Evolutionary conservation across 75 land plant genomes (phyloP).

Genomic region (Cryptomeria japonica): DNA sequence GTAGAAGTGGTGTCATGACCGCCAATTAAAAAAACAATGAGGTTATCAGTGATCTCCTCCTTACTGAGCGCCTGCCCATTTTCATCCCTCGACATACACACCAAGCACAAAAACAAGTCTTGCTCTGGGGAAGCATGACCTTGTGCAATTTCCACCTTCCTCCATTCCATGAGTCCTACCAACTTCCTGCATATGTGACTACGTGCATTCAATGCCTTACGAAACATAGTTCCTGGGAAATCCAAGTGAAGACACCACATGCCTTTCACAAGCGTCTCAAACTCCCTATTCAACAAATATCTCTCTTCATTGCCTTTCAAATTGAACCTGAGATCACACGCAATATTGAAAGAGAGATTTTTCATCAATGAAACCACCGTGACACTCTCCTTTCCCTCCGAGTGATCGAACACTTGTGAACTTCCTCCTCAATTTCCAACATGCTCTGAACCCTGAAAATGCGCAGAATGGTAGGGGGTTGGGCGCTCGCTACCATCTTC

Average conservation of each 20-base stretch:
- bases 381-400: slow-evolving; percentile 9
- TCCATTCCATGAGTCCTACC: neutral
- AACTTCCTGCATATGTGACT: neutral
- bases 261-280: slow-evolving; percentile 6
- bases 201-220: slow-evolving; percentile 16
- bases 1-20: too few relatives aligned
- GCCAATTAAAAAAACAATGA: too few relatives aligned
- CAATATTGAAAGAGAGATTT: slow-evolving; percentile 29
- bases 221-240: slow-evolving; percentile 20
- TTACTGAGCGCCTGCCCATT: neutral
- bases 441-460: too few relatives aligned
- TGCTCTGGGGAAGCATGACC: neutral
- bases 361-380: slow-evolving; percentile 26
- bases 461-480: too few relatives aligned
- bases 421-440: too few relatives aligned
- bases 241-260: slow-evolving; percentile 20
- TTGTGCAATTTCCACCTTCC: slow-evolving; percentile 12
- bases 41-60: too few relatives aligned
- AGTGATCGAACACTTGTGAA: slow-evolving; percentile 3
- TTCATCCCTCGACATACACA: neutral
- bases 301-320: slow-evolving; percentile 9
- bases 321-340: slow-evolving; percentile 23
- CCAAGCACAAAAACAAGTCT: slow-evolving; percentile 29
- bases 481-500: too few relatives aligned
- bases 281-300: slow-evolving; percentile 18